Evolutionary conservation across 441 rosid species (phyloP).

Genomic region (Eruca vesicaria): DNA sequence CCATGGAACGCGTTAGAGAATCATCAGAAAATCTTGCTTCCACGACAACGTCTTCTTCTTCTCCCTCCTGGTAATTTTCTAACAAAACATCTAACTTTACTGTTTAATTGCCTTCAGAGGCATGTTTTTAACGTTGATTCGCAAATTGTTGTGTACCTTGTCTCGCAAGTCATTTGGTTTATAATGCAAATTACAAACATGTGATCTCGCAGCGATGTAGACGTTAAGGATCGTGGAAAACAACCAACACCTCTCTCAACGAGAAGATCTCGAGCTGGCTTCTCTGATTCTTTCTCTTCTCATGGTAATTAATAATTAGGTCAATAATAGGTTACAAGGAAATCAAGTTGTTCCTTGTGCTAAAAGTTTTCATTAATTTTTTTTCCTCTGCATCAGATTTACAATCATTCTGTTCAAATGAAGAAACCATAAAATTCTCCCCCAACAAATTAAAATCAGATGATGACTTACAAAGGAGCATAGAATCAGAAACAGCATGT

Average conservation of each 20-base stretch:
- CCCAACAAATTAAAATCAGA: conserved; percentile 20
- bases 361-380: not conserved
- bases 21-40: conserved; percentile 27
- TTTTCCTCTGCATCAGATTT: conserved; percentile 30
- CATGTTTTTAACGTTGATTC: no score
- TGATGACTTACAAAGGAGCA: conserved; percentile 42
- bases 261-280: conserved; percentile 48
- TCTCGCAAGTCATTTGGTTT: not conserved
- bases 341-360: not conserved
- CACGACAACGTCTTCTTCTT: conserved; percentile 29
- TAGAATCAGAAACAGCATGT: conserved; percentile 44
- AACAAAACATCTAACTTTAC: not conserved
- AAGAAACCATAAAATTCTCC: not conserved
- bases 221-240: conserved; percentile 29
- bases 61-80: conserved; percentile 25
- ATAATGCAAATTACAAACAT: not conserved
- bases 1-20: conserved; percentile 35
- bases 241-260: conserved; percentile 24
- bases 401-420: conserved; percentile 34
- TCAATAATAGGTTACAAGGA: not conserved
- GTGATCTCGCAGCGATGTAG: conserved; percentile 26
- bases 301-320: conserved; percentile 39
- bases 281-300: conserved; percentile 48
- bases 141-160: not conserved
- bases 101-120: not conserved